These are phyloP conservation scores for Carnegiea gigantea DNA, from an alignment of 179 eudicot species.

Conservation along the genomic window DNA sequence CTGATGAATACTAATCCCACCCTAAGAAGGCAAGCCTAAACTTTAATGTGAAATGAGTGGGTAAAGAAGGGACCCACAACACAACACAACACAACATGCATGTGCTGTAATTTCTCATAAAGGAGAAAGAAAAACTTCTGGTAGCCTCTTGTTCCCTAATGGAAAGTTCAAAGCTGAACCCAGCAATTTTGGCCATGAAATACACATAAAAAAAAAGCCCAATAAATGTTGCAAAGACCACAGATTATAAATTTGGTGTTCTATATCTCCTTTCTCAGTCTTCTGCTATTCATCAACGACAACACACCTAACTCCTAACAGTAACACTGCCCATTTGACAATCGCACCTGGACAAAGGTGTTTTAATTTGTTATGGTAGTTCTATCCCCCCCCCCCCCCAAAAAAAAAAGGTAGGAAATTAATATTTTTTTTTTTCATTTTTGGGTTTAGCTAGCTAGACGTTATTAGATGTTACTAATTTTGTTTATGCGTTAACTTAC, in stretches of 20 bases:
- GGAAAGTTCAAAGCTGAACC: not conserved
- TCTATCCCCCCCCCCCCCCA: too few relatives aligned
- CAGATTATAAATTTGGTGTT: not conserved
- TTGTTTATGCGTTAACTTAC: too few relatives aligned
- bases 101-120: not conserved
- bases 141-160: conserved; percentile 11
- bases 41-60: conserved; percentile 29
- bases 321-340: not conserved
- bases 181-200: conserved; percentile 4
- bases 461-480: too few relatives aligned
- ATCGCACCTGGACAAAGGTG: not conserved
- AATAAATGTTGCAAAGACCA: conserved; percentile 11
- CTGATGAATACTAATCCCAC: not conserved
- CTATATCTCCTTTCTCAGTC: not conserved
- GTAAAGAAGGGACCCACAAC: conserved; percentile 17
- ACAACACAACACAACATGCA: not conserved
- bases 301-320: not conserved
- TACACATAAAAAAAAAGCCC: not conserved
- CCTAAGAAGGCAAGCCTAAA: conserved; percentile 10
- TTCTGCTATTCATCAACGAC: not conserved
- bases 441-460: too few relatives aligned
- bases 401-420: too few relatives aligned
- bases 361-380: too few relatives aligned
- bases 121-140: conserved; percentile 13
- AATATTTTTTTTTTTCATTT: too few relatives aligned